Conservation (phyloP, 163 green algal species). For the Chlamydomonas reinhardtii region DNA sequence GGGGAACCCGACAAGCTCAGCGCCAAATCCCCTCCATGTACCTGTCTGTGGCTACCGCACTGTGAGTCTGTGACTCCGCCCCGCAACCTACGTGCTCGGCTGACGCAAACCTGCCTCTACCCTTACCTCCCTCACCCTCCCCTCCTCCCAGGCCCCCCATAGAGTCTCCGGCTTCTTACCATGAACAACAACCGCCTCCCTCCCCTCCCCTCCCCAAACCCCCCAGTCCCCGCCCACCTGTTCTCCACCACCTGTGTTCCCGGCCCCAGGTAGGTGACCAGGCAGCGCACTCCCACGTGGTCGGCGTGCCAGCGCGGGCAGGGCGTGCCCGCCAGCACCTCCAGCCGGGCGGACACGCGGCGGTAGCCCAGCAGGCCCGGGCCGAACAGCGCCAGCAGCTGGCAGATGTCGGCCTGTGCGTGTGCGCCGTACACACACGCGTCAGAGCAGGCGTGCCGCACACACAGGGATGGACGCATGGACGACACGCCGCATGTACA, state of each 20-base stretch:
- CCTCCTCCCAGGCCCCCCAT: too few species aligned
- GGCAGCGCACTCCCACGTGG: conserved; percentile 39
- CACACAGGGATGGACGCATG: too few species aligned
- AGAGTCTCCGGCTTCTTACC: not conserved
- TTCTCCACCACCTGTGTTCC: conserved; percentile 49
- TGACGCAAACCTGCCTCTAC: too few species aligned
- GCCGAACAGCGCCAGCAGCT: not conserved
- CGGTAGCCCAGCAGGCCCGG: not conserved
- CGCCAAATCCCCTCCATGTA: too few species aligned
- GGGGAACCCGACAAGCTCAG: too few species aligned
- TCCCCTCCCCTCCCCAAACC: not conserved
- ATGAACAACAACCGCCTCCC: not conserved
- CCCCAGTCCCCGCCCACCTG: not conserved
- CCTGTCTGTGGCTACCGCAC: too few species aligned
- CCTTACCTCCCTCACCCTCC: too few species aligned
- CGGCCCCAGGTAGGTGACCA: conserved; percentile 46
- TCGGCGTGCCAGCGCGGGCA: conserved; percentile 54
- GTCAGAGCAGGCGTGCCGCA: too few species aligned
- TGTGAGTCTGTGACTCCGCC: too few species aligned
- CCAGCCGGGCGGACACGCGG: conserved; percentile 36
- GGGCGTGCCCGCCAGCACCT: conserved; percentile 40
- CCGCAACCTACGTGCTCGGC: too few species aligned
- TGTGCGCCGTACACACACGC: too few species aligned
- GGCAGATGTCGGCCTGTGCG: conserved; percentile 6
- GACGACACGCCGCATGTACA: too few species aligned